A percentile compares a stretch with the other conserved stretches of the same genome.
phyloP scores from a whole-genome alignment of 345 rosid genomes.

The Euphorbia tirucalli region DNA sequence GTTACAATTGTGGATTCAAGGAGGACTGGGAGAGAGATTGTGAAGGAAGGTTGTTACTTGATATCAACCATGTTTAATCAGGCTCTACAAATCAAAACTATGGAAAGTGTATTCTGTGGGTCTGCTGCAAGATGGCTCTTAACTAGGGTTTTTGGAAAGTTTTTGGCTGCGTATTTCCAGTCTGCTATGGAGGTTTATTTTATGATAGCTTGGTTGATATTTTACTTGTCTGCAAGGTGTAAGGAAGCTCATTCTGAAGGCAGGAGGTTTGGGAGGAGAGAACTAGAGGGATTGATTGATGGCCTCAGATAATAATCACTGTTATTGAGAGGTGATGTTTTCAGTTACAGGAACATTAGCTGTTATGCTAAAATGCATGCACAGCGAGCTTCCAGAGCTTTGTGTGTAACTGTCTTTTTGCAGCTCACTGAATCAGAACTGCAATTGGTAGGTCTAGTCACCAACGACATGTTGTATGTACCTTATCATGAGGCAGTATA shows the following conservation, averaged over 20 bases:
- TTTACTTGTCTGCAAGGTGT: slow-evolving; percentile 69
- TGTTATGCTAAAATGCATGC: slow-evolving; percentile 26
- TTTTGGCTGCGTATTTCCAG: slow-evolving; percentile 59
- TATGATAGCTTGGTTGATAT: slow-evolving; percentile 86
- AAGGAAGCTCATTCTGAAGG: slow-evolving; percentile 68
- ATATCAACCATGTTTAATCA: slow-evolving; percentile 64
- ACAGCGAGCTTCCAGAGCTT: slow-evolving; percentile 28
- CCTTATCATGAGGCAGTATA: slow-evolving; percentile 34
- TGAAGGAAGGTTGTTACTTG: slow-evolving; percentile 82
- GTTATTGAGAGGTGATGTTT: slow-evolving; percentile 22
- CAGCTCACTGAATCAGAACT: slow-evolving; percentile 35
- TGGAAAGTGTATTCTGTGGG: slow-evolving; percentile 80
- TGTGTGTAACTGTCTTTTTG: slow-evolving; percentile 34
- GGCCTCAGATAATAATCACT: slow-evolving; percentile 53
- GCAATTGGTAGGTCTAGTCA: slow-evolving; percentile 32
- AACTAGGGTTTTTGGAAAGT: slow-evolving; percentile 48
- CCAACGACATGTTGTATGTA: slow-evolving; percentile 37
- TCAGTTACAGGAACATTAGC: slow-evolving; percentile 27
- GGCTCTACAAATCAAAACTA: slow-evolving; percentile 74
- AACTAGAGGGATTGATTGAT: slow-evolving; percentile 70
- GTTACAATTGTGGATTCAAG: slow-evolving; percentile 80
- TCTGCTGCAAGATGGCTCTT: slow-evolving; percentile 61
- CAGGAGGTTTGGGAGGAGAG: slow-evolving; percentile 79
- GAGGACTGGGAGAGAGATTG: slow-evolving; percentile 80
- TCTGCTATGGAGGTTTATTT: slow-evolving; percentile 78